These are phyloP conservation scores for Aureobasidium lini DNA, from an alignment of 2,329 filamentous ascomycete species.

Conservation along the genomic window DNA sequence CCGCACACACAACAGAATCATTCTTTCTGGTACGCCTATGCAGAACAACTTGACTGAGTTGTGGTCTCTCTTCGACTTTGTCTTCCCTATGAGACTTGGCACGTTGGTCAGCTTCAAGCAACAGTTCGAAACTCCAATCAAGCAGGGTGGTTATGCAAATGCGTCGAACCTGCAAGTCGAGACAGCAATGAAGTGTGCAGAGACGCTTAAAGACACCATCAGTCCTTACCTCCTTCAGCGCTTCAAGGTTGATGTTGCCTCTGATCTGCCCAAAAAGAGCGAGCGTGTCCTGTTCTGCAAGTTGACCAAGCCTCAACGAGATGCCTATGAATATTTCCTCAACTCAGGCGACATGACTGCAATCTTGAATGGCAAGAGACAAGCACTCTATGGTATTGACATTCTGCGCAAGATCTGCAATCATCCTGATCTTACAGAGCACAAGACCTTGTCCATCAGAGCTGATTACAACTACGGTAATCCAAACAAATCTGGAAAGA, in stretches of 20 bases:
- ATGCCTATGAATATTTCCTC: constrained; percentile 75
- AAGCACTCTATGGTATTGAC: constrained; percentile 84
- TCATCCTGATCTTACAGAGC: constrained; percentile 81
- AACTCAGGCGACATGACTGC: constrained; percentile 77
- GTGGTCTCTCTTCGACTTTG: constrained; percentile 97
- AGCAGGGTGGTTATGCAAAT: constrained; percentile 87
- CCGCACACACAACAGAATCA: constrained; percentile 80
- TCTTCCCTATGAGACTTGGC: constrained; percentile 91
- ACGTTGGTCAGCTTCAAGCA: constrained; percentile 84
- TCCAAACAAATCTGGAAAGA: constrained; percentile 78
- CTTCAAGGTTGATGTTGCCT: constrained; percentile 86
- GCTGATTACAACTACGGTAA: constrained; percentile 69
- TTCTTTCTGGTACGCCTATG: constrained; percentile 92
- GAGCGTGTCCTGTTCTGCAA: constrained; percentile 97
- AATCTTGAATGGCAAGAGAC: constrained; percentile 65
- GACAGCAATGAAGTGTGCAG: constrained; percentile 88
- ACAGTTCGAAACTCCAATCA: constrained; percentile 91
- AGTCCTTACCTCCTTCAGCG: constrained; percentile 88
- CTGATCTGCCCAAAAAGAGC: constrained; percentile 89
- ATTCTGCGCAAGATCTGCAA: constrained; percentile 95
- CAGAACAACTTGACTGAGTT: constrained; percentile 94
- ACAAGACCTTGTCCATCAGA: constrained; percentile 51
- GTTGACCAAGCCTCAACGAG: constrained; percentile 68
- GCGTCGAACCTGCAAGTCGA: constrained; percentile 90
- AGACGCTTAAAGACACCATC: constrained; percentile 88